Conservation (phyloP, 306 rosid genomes). For the Gastrolobium bilobum region DNA sequence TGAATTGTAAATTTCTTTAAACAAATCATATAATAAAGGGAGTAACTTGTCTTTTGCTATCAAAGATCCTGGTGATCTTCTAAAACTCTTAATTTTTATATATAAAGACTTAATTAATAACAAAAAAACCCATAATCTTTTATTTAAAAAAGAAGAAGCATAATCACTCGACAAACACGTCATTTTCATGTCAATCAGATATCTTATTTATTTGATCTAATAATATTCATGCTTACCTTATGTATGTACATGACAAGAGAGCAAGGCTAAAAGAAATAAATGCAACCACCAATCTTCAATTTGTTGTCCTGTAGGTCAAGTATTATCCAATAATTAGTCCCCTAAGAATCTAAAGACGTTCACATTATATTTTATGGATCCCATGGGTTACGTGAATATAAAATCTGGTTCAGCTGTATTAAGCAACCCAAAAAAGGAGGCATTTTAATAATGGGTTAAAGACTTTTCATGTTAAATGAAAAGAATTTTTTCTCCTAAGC, state of each 20-base stretch:
- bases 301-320: constrained; percentile 20
- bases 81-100: background rate
- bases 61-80: background rate
- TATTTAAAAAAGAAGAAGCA: no score
- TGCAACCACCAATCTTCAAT: background rate
- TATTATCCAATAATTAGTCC: background rate
- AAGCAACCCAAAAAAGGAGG: background rate
- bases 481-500: no score
- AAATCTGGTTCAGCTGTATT: background rate
- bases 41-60: background rate
- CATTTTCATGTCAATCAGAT: constrained; percentile 17
- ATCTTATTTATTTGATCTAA: background rate
- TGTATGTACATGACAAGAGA: background rate
- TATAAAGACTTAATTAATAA: background rate
- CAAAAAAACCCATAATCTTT: background rate
- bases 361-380: background rate
- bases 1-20: background rate
- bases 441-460: no score
- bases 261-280: constrained; percentile 25
- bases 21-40: background rate
- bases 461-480: no score
- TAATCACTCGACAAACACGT: constrained; percentile 2
- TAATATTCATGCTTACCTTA: background rate
- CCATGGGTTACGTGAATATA: background rate
- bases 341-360: background rate